phyloP scores from a whole-genome alignment of 2,329 filamentous ascomycete genomes.

The Verruconis gallopava region DNA sequence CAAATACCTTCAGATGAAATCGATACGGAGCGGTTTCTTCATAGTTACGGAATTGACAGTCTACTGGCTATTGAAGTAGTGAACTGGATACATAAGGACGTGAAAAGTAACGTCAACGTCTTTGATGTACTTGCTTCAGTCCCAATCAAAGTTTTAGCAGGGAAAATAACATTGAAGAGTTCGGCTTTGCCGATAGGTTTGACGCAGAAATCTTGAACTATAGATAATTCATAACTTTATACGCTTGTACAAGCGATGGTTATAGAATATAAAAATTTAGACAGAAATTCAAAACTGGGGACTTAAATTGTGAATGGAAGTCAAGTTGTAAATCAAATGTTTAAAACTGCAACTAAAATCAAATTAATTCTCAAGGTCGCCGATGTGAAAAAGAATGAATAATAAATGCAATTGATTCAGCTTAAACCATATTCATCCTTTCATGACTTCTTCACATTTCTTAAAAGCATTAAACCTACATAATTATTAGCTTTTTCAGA shows the following conservation, averaged over 20 bases:
- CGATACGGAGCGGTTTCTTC: neutral
- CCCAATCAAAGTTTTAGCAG: neutral
- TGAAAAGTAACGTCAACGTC: neutral
- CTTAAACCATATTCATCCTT: too few relatives aligned
- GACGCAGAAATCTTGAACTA: neutral
- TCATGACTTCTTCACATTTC: neutral
- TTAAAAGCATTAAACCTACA: neutral
- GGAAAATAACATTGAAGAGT: neutral
- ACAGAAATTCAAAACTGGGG: too few relatives aligned
- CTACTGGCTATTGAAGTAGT: slow-evolving; percentile 5
- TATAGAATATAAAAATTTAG: too few relatives aligned
- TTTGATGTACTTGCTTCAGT: neutral
- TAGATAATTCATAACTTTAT: too few relatives aligned
- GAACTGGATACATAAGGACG: neutral
- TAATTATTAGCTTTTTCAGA: too few relatives aligned
- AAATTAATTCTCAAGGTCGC: too few relatives aligned
- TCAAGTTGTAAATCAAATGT: too few relatives aligned
- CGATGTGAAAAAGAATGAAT: too few relatives aligned
- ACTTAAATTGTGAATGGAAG: too few relatives aligned
- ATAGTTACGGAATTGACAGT: neutral
- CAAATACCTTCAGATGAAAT: neutral
- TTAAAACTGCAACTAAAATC: too few relatives aligned
- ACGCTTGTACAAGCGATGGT: too few relatives aligned
- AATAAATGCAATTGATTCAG: too few relatives aligned
- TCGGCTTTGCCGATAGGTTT: neutral